phyloP scores from a whole-genome alignment of 768 basidiomycete genomes.

The Phanerochaete sordida region DNA sequence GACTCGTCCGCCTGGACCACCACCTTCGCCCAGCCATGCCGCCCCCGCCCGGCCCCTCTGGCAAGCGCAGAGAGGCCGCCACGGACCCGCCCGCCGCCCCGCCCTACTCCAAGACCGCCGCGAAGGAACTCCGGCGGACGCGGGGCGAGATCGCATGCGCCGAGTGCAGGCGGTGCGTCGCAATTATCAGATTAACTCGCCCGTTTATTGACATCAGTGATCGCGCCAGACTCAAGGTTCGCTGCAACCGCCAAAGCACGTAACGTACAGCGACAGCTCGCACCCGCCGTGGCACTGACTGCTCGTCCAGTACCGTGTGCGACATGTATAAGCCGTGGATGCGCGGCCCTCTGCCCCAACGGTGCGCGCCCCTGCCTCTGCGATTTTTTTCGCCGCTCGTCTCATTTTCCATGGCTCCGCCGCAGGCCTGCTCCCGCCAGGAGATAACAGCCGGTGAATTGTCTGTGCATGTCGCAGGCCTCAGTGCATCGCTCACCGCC shows the following conservation, averaged over 20 bases:
- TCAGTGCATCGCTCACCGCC: neutral
- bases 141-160: constrained; percentile 29
- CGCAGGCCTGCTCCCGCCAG: constrained; percentile 49
- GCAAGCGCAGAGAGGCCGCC: constrained; percentile 5
- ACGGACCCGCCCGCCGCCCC: neutral
- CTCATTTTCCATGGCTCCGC: neutral
- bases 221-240: constrained; percentile 22
- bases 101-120: constrained; percentile 13
- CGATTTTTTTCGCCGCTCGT: neutral
- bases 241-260: constrained; percentile 25
- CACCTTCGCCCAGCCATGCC: constrained; percentile 2
- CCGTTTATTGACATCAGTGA: neutral
- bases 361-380: constrained; percentile 28
- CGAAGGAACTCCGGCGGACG: constrained; percentile 21
- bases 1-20: neutral
- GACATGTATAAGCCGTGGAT: constrained; percentile 51
- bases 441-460: constrained; percentile 34
- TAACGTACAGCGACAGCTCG: neutral
- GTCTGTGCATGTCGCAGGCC: neutral
- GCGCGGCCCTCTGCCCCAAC: constrained; percentile 48
- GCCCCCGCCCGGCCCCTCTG: neutral
- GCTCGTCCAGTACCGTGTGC: constrained; percentile 26
- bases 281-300: neutral
- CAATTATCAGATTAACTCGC: neutral
- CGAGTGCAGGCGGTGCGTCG: constrained; percentile 26